A percentile compares a stretch with the other conserved stretches of the same genome.
These are phyloP conservation scores for Raphanus raphanistrum DNA, from an alignment of 345 rosid species.

Conservation along the genomic window DNA sequence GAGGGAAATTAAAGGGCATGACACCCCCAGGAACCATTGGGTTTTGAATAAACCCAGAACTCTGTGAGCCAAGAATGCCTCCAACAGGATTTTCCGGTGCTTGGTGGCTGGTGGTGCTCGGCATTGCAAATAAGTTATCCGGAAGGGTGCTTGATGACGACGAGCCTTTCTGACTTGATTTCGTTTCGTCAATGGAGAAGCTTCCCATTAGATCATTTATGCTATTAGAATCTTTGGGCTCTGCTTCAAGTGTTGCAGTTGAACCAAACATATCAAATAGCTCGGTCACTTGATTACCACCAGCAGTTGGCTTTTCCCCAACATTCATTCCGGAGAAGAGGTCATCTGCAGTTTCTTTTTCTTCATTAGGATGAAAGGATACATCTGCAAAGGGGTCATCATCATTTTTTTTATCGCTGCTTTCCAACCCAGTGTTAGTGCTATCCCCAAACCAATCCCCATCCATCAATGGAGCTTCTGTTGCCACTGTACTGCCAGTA, in stretches of 20 bases:
- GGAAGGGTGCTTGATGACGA: slow-evolving; percentile 42
- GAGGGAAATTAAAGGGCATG: slow-evolving; percentile 60
- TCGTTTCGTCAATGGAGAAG: slow-evolving; percentile 56
- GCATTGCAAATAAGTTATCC: slow-evolving; percentile 48
- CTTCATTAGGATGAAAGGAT: slow-evolving; percentile 62
- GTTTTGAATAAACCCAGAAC: slow-evolving; percentile 46
- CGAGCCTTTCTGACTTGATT: slow-evolving; percentile 46
- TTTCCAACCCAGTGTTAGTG: slow-evolving; percentile 40
- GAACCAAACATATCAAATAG: slow-evolving; percentile 69
- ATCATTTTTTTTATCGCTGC: slow-evolving; percentile 47
- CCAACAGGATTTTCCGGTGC: slow-evolving; percentile 49
- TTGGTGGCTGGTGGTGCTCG: slow-evolving; percentile 46
- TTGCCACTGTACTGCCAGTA: slow-evolving; percentile 37
- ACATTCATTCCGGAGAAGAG: slow-evolving; percentile 83
- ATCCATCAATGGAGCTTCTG: slow-evolving; percentile 56
- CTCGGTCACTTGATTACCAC: slow-evolving; percentile 49
- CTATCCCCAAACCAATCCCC: slow-evolving; percentile 79
- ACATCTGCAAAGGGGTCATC: slow-evolving; percentile 91
- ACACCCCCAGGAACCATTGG: slow-evolving; percentile 53
- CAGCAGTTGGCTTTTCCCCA: slow-evolving; percentile 48
- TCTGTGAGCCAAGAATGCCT: slow-evolving; percentile 53
- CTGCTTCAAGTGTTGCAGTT: slow-evolving; percentile 40
- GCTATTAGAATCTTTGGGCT: slow-evolving; percentile 43
- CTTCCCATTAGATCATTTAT: slow-evolving; percentile 71
- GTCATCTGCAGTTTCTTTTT: slow-evolving; percentile 51